These are phyloP conservation scores for Powellomyces hirtus DNA, from an alignment of 192 early-diverging fungal genomes.

Conservation along the genomic window DNA sequence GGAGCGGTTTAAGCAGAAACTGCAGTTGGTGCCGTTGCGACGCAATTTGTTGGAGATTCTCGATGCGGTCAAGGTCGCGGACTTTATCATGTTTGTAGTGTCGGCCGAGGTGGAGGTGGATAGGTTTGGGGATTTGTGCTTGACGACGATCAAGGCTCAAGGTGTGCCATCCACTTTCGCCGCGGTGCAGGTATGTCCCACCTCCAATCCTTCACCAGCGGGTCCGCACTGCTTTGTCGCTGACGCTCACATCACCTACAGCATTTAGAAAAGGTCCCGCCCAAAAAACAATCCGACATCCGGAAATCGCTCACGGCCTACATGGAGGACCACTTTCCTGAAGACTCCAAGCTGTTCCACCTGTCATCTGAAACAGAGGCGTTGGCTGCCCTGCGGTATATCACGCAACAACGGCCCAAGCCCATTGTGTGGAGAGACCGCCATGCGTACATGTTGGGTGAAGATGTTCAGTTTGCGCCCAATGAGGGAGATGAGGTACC, in stretches of 20 bases:
- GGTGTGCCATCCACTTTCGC: slow-evolving; percentile 77
- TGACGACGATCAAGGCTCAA: slow-evolving; percentile 84
- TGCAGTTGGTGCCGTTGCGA: slow-evolving; percentile 75
- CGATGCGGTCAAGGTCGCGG: slow-evolving; percentile 87
- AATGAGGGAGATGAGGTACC: slow-evolving; percentile 43
- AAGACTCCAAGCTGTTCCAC: slow-evolving; percentile 68
- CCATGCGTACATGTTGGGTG: slow-evolving; percentile 84
- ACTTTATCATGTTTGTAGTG: slow-evolving; percentile 83
- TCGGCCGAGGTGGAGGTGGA: slow-evolving; percentile 92
- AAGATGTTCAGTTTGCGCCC: slow-evolving; percentile 67
- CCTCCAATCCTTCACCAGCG: too few relatives aligned
- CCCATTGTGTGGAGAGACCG: slow-evolving; percentile 81
- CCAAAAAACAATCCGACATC: slow-evolving; percentile 72
- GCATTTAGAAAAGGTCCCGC: slow-evolving; percentile 60
- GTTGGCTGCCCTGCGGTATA: slow-evolving; percentile 67
- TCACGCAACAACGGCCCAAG: slow-evolving; percentile 77
- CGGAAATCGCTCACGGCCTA: slow-evolving; percentile 84
- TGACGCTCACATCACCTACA: too few relatives aligned
- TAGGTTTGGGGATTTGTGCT: slow-evolving; percentile 80
- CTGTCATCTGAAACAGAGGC: slow-evolving; percentile 52
- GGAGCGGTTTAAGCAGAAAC: slow-evolving; percentile 85
- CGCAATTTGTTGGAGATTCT: slow-evolving; percentile 83
- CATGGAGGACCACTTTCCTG: slow-evolving; percentile 86
- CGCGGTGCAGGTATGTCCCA: slow-evolving; percentile 63
- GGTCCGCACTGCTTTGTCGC: too few relatives aligned